phyloP scores from a whole-genome alignment of 192 early-diverging fungal species.

The Coemansia sp. region DNA sequence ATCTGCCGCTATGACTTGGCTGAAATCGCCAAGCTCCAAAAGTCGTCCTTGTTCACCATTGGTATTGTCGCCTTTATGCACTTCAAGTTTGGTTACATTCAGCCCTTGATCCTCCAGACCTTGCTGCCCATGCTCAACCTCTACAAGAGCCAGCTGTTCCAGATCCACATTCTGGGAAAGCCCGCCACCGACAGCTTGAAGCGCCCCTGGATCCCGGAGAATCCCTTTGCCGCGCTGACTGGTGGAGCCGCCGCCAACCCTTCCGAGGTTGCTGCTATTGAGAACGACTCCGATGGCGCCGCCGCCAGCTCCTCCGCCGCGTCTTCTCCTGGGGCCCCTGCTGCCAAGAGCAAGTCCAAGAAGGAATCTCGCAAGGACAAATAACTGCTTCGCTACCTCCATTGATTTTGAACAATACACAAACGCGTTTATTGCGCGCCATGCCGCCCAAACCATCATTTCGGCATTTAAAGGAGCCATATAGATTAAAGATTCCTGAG shows the following conservation, averaged over 20 bases:
- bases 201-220: constrained; percentile 82
- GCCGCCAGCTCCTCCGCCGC: constrained; percentile 8
- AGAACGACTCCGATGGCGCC: constrained; percentile 6
- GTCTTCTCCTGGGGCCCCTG: constrained; percentile 10
- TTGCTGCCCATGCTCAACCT: constrained; percentile 77
- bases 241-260: constrained; percentile 10
- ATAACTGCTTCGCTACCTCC: not conserved
- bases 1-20: constrained; percentile 75
- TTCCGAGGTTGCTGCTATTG: not conserved
- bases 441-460: not conserved
- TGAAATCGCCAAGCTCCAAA: constrained; percentile 69
- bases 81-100: constrained; percentile 85
- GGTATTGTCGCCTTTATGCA: constrained; percentile 79
- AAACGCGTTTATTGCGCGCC: not conserved
- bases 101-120: constrained; percentile 87
- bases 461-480: not conserved
- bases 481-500: not conserved
- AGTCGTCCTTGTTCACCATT: constrained; percentile 69
- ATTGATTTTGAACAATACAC: not conserved
- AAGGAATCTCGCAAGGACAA: constrained; percentile 41
- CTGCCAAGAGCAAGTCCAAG: constrained; percentile 13
- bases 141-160: constrained; percentile 70
- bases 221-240: constrained; percentile 65
- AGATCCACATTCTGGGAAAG: constrained; percentile 78
- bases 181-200: constrained; percentile 75